These are phyloP conservation scores for Rhizomucor pusillus DNA, from an alignment of 371 early-diverging fungal genomes.

Conservation along the genomic window DNA sequence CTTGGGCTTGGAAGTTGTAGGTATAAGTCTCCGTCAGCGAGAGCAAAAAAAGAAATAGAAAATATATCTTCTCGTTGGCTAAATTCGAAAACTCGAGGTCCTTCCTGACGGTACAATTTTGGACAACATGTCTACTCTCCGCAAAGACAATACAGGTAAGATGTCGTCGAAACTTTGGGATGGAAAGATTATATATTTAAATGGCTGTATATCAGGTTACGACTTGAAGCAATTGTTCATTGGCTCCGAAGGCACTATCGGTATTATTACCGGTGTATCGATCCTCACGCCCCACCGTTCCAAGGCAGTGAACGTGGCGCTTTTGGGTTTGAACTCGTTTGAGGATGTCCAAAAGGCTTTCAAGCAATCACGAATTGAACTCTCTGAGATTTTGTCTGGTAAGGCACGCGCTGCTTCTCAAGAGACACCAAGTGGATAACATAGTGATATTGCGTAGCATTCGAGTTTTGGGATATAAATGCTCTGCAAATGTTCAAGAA, in stretches of 20 bases:
- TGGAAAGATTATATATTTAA: neutral
- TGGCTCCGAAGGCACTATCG: conserved; percentile 92
- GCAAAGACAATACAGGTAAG: conserved; percentile 76
- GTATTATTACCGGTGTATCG: conserved; percentile 86
- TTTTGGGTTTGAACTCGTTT: conserved; percentile 75
- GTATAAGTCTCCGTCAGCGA: neutral
- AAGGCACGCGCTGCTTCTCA: conserved; percentile 4
- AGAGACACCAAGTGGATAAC: neutral
- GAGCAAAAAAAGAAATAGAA: conserved; percentile 7
- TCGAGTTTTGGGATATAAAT: conserved; percentile 92
- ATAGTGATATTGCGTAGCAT: conserved; percentile 52
- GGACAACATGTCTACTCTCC: conserved; percentile 72
- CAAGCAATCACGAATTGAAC: conserved; percentile 67
- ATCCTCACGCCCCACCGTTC: conserved; percentile 58
- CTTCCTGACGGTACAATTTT: conserved; percentile 85
- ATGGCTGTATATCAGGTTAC: conserved; percentile 51
- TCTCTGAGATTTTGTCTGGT: conserved; percentile 91
- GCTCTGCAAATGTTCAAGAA: conserved; percentile 68
- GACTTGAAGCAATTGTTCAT: conserved; percentile 94
- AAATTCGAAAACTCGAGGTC: conserved; percentile 36
- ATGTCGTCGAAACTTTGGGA: neutral
- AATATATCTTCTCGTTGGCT: neutral
- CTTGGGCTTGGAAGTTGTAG: conserved; percentile 79
- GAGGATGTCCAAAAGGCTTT: conserved; percentile 82
- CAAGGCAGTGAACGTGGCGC: conserved; percentile 71